A percentile compares a stretch with the other conserved stretches of the same genome.
These are phyloP conservation scores for Vaccinium macrocarpon DNA, from an alignment of 148 eudicot genomes.

Conservation along the genomic window DNA sequence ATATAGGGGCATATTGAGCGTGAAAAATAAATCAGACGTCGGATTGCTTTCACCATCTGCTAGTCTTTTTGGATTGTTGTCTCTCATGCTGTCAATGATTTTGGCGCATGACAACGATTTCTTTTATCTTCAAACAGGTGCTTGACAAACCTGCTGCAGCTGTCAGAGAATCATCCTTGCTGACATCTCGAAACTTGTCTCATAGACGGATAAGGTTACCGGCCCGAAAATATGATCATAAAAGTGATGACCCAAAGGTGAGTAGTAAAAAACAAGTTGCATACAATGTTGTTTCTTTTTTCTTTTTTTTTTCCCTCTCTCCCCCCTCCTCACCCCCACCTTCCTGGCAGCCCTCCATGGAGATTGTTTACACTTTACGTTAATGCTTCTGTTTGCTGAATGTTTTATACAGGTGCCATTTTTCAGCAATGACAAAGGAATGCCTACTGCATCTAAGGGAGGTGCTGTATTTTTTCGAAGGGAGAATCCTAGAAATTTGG, in stretches of 20 bases:
- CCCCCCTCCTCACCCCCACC: no score
- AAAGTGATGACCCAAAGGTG: conserved; percentile 48
- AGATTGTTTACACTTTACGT: neutral
- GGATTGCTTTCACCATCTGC: neutral
- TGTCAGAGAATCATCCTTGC: conserved; percentile 34
- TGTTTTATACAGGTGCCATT: conserved; percentile 46
- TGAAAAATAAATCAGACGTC: neutral
- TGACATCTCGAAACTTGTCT: conserved; percentile 43
- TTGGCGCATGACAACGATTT: neutral
- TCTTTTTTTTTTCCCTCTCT: no score
- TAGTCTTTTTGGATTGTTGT: neutral
- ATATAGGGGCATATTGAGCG: neutral
- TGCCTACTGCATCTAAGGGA: conserved; percentile 18
- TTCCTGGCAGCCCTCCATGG: neutral
- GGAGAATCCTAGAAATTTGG: conserved; percentile 47
- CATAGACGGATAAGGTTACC: conserved; percentile 27
- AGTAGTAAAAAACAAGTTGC: neutral
- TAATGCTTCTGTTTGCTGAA: conserved; percentile 2
- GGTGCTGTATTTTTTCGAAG: conserved; percentile 36
- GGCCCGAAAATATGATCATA: conserved; percentile 43
- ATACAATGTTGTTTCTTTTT: neutral
- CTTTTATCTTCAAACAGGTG: conserved; percentile 34
- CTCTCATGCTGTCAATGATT: neutral
- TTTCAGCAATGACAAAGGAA: conserved; percentile 34
- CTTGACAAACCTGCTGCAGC: conserved; percentile 40